phyloP scores from a whole-genome alignment of 2,329 filamentous ascomycete species.

The Rhynchosporium graminicola region DNA sequence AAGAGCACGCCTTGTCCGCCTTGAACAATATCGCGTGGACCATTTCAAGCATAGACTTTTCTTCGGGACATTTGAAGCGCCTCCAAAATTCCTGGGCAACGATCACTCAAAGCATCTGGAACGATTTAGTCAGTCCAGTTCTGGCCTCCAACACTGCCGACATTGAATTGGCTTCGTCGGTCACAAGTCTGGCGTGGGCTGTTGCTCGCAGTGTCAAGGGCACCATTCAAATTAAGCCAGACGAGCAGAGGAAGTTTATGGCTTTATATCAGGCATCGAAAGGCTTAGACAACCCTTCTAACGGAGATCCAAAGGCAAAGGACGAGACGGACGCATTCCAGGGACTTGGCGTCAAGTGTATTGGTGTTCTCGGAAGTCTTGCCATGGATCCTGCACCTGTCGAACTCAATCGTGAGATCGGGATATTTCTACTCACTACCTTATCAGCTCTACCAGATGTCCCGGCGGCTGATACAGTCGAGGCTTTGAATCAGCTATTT shows the following conservation, averaged over 20 bases:
- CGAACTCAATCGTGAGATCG: constrained; percentile 61
- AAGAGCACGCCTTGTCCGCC: constrained; percentile 57
- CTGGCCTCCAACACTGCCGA: constrained; percentile 62
- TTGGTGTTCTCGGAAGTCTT: constrained; percentile 66
- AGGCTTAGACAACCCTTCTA: constrained; percentile 36
- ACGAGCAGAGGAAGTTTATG: constrained; percentile 65
- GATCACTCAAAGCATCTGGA: constrained; percentile 58
- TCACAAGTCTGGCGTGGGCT: constrained; percentile 67
- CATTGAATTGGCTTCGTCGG: constrained; percentile 59
- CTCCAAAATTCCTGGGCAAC: constrained; percentile 57
- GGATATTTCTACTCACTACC: constrained; percentile 60
- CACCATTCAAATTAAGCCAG: constrained; percentile 49
- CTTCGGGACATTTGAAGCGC: constrained; percentile 50
- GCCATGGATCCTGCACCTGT: constrained; percentile 56
- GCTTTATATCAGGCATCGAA: constrained; percentile 63
- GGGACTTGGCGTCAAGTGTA: constrained; percentile 63
- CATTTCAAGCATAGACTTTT: constrained; percentile 61
- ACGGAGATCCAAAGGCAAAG: constrained; percentile 24
- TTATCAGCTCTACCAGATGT: constrained; percentile 54
- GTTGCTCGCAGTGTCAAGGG: constrained; percentile 57
- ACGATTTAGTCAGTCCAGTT: constrained; percentile 55
- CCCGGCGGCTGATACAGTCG: constrained; percentile 58
- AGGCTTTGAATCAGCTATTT: constrained; percentile 66
- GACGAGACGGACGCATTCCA: constrained; percentile 56
- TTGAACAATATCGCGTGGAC: constrained; percentile 71